A percentile compares a stretch with the other conserved stretches of the same genome.
Conservation (phyloP, 139 green algal genomes). For the Astrephomene gubernaculifera region DNA sequence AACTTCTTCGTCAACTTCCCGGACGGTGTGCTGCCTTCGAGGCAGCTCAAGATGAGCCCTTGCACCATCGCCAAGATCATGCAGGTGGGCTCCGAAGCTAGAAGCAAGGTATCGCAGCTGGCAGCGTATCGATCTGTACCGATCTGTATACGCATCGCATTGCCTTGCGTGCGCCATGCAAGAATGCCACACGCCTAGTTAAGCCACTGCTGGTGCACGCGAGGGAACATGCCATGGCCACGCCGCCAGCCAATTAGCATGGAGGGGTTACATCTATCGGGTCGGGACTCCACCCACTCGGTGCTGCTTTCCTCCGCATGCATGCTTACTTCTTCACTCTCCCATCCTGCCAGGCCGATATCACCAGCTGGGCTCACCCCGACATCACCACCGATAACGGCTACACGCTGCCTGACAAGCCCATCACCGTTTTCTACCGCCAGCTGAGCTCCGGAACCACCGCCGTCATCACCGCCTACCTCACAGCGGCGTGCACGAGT, state of each 20-base stretch:
- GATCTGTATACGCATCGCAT: too few relatives aligned
- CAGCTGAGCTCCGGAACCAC: slow-evolving; percentile 44
- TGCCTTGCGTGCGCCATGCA: too few relatives aligned
- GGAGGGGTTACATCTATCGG: too few relatives aligned
- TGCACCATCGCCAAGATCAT: slow-evolving; percentile 53
- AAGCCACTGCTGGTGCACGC: too few relatives aligned
- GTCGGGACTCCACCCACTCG: too few relatives aligned
- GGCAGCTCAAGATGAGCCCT: slow-evolving; percentile 31
- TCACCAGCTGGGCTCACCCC: slow-evolving; percentile 41
- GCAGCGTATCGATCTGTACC: too few relatives aligned
- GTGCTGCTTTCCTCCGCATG: too few relatives aligned
- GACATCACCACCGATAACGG: slow-evolving; percentile 43
- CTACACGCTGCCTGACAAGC: slow-evolving; percentile 17
- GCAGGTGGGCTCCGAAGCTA: slow-evolving; percentile 20
- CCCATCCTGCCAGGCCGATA: slow-evolving; percentile 28
- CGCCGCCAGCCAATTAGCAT: too few relatives aligned
- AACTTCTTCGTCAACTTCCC: slow-evolving; percentile 57
- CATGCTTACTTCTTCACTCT: too few relatives aligned
- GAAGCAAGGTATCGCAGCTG: too few relatives aligned
- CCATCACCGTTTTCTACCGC: slow-evolving; percentile 45
- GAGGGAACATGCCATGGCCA: too few relatives aligned
- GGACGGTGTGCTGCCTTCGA: neutral
- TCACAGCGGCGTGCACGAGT: slow-evolving; percentile 3
- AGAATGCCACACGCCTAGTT: too few relatives aligned
- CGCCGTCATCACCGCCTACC: slow-evolving; percentile 51